These are phyloP conservation scores for Metschnikowia sp. DNA, from an alignment of 805 yeast species.

Conservation along the genomic window DNA sequence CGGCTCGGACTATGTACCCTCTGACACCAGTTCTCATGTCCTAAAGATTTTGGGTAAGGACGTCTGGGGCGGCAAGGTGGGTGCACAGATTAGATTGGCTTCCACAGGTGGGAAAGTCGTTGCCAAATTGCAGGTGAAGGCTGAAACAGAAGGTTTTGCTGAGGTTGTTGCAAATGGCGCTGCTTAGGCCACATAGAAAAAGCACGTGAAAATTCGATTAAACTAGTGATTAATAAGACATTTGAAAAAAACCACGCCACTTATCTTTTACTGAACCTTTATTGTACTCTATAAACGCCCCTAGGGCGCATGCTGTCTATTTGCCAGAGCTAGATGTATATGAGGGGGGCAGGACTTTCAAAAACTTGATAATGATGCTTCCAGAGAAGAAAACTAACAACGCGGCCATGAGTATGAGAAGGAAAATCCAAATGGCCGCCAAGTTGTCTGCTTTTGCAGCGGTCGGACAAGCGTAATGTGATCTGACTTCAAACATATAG, in stretches of 20 bases:
- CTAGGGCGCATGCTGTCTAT: neutral
- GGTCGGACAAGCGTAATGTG: slow-evolving; percentile 84
- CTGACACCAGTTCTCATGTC: slow-evolving; percentile 59
- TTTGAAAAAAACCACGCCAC: neutral
- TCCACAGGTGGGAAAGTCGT: slow-evolving; percentile 54
- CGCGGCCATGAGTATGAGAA: slow-evolving; percentile 45
- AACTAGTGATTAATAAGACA: neutral
- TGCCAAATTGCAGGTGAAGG: slow-evolving; percentile 52
- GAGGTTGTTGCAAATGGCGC: slow-evolving; percentile 14
- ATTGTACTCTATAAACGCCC: neutral
- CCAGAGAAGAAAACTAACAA: slow-evolving; percentile 43
- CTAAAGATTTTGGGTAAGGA: slow-evolving; percentile 84
- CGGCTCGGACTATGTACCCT: slow-evolving; percentile 61
- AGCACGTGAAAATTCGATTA: neutral
- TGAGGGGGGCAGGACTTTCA: slow-evolving; percentile 9
- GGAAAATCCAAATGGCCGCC: slow-evolving; percentile 48
- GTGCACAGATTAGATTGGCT: slow-evolving; percentile 47
- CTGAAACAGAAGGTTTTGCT: slow-evolving; percentile 38
- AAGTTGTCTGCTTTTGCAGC: slow-evolving; percentile 26
- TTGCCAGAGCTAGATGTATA: slow-evolving; percentile 1
- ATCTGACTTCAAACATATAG: slow-evolving; percentile 78
- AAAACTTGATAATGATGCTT: slow-evolving; percentile 27
- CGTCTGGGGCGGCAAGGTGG: slow-evolving; percentile 56
- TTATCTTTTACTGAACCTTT: neutral
- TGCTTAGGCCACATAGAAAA: neutral